Percentiles rank a stretch among this genome's conserved stretches.
phyloP scores from a whole-genome alignment of 306 rosid species.

The Cucurbita moschata region DNA sequence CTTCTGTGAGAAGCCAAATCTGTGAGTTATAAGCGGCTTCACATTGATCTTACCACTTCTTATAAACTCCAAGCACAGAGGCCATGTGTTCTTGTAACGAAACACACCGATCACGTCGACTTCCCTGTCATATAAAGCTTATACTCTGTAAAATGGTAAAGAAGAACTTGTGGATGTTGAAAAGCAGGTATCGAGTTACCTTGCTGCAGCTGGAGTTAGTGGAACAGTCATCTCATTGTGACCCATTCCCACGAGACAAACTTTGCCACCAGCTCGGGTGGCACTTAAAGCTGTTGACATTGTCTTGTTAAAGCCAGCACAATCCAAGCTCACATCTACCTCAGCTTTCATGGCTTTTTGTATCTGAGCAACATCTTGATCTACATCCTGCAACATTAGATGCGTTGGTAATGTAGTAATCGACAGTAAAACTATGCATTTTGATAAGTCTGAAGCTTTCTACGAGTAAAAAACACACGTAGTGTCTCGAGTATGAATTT shows the following conservation, averaged over 20 bases:
- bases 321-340: slow-evolving; percentile 61
- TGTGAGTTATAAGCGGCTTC: slow-evolving; percentile 73
- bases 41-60: slow-evolving; percentile 74
- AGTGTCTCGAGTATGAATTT: not conserved
- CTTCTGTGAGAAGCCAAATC: slow-evolving; percentile 70
- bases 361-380: slow-evolving; percentile 46
- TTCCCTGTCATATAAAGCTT: slow-evolving; percentile 33
- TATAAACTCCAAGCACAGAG: slow-evolving; percentile 70
- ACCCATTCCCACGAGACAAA: slow-evolving; percentile 86
- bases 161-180: not conserved
- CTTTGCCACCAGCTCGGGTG: slow-evolving; percentile 67
- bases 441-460: not conserved
- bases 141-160: not conserved
- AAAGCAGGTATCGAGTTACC: slow-evolving; percentile 21
- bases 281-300: slow-evolving; percentile 74
- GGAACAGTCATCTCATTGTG: slow-evolving; percentile 70
- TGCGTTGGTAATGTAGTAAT: not conserved
- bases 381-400: slow-evolving; percentile 36
- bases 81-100: slow-evolving; percentile 92
- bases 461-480: not conserved
- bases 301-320: slow-evolving; percentile 82
- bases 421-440: not conserved
- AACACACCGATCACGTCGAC: slow-evolving; percentile 76
- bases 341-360: slow-evolving; percentile 38
- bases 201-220: slow-evolving; percentile 65